Percentiles rank a stretch among this genome's conserved stretches.
Conservation (phyloP, 768 basidiomycete species). For the Chalciporus sphaerocephalus region DNA sequence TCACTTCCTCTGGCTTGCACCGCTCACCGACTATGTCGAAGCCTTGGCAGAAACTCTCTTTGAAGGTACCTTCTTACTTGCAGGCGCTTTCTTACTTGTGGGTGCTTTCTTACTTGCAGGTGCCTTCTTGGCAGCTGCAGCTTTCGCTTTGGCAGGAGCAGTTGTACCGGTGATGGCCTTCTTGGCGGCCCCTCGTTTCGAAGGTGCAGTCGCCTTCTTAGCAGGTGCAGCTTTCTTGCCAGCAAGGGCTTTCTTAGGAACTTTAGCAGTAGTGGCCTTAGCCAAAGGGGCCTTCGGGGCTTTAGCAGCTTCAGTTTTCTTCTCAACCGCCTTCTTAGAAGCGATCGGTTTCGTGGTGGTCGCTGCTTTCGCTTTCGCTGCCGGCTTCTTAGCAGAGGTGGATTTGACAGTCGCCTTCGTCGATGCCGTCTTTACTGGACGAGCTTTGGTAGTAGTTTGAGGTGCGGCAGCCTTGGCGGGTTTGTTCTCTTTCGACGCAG, state of each 20-base stretch:
- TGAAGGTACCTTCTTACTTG: conserved; percentile 21
- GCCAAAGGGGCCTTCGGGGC: conserved; percentile 20
- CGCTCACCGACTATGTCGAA: conserved; percentile 11
- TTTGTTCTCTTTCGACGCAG: conserved; percentile 51
- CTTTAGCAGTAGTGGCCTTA: conserved; percentile 17
- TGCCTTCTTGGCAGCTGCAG: conserved; percentile 33
- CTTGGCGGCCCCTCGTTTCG: conserved; percentile 56
- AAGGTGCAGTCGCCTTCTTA: conserved; percentile 39
- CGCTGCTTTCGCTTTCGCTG: conserved; percentile 36
- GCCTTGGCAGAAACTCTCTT: conserved; percentile 18
- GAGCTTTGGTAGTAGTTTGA: conserved; percentile 22
- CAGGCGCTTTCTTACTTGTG: conserved; percentile 26
- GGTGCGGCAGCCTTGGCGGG: conserved; percentile 30
- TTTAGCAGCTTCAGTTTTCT: conserved; percentile 33
- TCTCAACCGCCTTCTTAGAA: conserved; percentile 39
- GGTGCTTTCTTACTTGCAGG: conserved; percentile 25
- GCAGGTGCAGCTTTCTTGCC: conserved; percentile 29
- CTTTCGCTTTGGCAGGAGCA: conserved; percentile 34
- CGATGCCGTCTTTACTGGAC: conserved; percentile 27
- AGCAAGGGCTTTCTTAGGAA: conserved; percentile 33
- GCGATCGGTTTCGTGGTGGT: conserved; percentile 33
- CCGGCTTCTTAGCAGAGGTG: conserved; percentile 22
- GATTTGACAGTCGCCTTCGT: conserved; percentile 25
- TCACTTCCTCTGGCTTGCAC: conserved; percentile 9
- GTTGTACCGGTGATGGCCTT: conserved; percentile 58